Base-by-base conservation (phyloP, 257 asterid genomes). In the Fraxinus pennsylvanica region DNA sequence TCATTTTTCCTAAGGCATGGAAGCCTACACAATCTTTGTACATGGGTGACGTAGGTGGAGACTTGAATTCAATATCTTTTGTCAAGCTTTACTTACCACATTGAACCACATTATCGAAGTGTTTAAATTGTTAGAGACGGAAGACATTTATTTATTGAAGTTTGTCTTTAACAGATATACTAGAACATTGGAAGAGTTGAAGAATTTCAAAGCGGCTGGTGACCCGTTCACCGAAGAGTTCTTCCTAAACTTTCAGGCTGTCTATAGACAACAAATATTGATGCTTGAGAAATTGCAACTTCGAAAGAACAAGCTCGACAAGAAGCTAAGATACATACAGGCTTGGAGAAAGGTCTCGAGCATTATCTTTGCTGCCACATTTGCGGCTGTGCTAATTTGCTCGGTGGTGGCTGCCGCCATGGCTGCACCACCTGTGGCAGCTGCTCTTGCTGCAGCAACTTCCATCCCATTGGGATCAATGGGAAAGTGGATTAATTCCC, bases 161-260 rank as follows among this genome's bases (percentile, higher is more conserved):
- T 54, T 21, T 59, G 7, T 27, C 33, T 63, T 9, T 27, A 25
- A 63, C 17, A 85, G 78, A 76, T 91, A 89, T 36, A 70, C 83
- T 0, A 83, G 47, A 29, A 92, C 97, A 0, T 45, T 94, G 68
- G 96, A 90, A 66, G 97, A 94, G 10, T 71, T 94, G 82, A 86
- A 68, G 81, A 85, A 65, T 43, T 91, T 92, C 78, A 91, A 84
- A 82, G 88, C 87, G 33, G 90, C 90, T 0, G 98, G 96, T 3
- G 94, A 91, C 45, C 97, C 97, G 1, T 92, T 94, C 70, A 91
- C 92, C 0, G 90, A 89, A 5, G 98, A 94, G 9, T 94, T 94
- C 81, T 92, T 88, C 79, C 81, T 75, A 45, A 85, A 76, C 0
- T 92, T 92, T 32, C 91, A 87, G 27, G 89, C 92, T 1, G 94